Evolutionary conservation across 1,139 yeast species (phyloP), one percentile per base, ranked within the genome.

Genomic region (Suhomyces guaymorum): DNA sequence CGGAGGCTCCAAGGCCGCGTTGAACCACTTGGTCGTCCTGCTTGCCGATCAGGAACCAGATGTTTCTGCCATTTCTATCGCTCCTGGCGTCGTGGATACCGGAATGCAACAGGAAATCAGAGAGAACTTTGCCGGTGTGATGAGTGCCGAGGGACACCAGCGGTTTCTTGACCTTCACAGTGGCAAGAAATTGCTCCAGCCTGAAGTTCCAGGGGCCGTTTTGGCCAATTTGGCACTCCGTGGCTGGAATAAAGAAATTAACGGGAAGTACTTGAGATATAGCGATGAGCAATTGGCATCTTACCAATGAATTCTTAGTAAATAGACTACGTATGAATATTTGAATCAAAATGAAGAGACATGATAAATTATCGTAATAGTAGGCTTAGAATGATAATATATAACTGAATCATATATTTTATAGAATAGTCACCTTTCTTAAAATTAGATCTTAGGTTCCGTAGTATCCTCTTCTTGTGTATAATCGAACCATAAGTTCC

Each of bases 81-180:
- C 96, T 2, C 97, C 97, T 0, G 97, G 97, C 4, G 95, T 87
- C 2, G 97, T 90, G 2, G 88, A 85, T 54, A 89, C 97, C 0
- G 69, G 66, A 14, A 90, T 90, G 97, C 97, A 90, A 61, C 54
- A 51, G 9, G 81, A 77, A 39, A 88, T 90, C 38, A 75, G 97
- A 51, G 81, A 76, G 15, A 54, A 51, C 40, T 74, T 75, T 49
- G 78, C 78, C 1, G 46, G 53, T 8, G 61, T 63, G 23, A 87
- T 88, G 96, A 63, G 70, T 1, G 62, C 68, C 1, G 78, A 72
- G 13, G 70, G 76, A 8, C 70, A 76, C 45, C 60, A 75, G 37
- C 66, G 79, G 45, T 89, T 89, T 57, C 61, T 69, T 4, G 80
- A 78, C 29, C 63, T 88, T 39, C 78, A 85, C 52, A 48, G 62